These are phyloP conservation scores for Phytophthora niederhauseri DNA, from an alignment of 352 stramenopile genomes.

Conservation along the genomic window DNA sequence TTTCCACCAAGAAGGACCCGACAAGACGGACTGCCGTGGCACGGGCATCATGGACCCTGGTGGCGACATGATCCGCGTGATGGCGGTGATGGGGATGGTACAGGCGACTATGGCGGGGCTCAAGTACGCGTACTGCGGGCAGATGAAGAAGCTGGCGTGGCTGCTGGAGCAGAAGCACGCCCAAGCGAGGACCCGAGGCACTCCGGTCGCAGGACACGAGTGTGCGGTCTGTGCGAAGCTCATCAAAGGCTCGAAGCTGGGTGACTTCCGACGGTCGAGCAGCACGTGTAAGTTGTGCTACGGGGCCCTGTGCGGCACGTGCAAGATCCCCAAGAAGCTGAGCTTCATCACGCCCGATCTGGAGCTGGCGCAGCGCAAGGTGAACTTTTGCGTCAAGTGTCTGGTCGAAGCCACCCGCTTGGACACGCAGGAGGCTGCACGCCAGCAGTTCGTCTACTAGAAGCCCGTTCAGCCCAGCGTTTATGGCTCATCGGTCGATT, in stretches of 20 bases:
- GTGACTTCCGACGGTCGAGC: slow-evolving; percentile 20
- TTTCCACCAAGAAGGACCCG: slow-evolving; percentile 32
- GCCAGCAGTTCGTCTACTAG: slow-evolving; percentile 31
- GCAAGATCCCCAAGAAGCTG: slow-evolving; percentile 31
- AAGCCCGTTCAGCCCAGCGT: not conserved
- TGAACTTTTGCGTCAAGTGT: slow-evolving; percentile 39
- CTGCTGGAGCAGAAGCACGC: slow-evolving; percentile 26
- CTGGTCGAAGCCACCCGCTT: slow-evolving; percentile 25
- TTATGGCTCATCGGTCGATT: not conserved
- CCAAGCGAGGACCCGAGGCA: slow-evolving; percentile 8
- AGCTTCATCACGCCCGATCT: slow-evolving; percentile 31
- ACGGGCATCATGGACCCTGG: slow-evolving; percentile 26
- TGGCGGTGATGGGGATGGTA: slow-evolving; percentile 20
- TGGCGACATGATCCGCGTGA: slow-evolving; percentile 30
- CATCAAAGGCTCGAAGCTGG: slow-evolving; percentile 15
- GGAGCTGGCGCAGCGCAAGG: slow-evolving; percentile 26
- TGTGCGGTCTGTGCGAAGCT: slow-evolving; percentile 25
- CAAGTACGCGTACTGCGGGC: slow-evolving; percentile 39
- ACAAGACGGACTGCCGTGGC: slow-evolving; percentile 24
- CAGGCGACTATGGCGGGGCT: slow-evolving; percentile 24
- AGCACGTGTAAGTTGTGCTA: slow-evolving; percentile 34
- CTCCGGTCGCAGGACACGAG: not conserved
- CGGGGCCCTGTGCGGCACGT: slow-evolving; percentile 21
- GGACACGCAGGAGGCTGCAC: slow-evolving; percentile 27
- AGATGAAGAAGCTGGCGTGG: slow-evolving; percentile 45